Evolutionary conservation across 805 yeast species (phyloP).

Genomic region (Hanseniaspora valbyensis): DNA sequence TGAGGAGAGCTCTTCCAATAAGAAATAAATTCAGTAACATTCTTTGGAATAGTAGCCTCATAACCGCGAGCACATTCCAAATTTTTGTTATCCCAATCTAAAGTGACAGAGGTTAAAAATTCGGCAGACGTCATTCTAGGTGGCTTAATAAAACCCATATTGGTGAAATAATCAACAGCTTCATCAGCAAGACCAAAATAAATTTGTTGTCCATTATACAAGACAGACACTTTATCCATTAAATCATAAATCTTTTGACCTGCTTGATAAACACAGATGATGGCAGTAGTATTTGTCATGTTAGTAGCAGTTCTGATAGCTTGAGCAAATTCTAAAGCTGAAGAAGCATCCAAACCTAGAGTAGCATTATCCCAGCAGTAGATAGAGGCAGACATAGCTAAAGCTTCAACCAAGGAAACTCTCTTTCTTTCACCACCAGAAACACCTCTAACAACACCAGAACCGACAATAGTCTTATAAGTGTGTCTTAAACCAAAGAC

Average conservation of each 20-base stretch:
- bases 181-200: constrained; percentile 44
- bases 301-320: constrained; percentile 51
- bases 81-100: constrained; percentile 52
- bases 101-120: constrained; percentile 54
- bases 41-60: constrained; percentile 42
- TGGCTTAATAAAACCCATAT: constrained; percentile 54
- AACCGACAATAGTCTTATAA: constrained; percentile 53
- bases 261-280: constrained; percentile 59
- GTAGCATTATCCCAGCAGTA: constrained; percentile 63
- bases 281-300: constrained; percentile 42
- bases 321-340: constrained; percentile 54
- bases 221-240: constrained; percentile 50
- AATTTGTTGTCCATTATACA: constrained; percentile 52
- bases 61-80: constrained; percentile 36
- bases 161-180: constrained; percentile 46
- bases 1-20: constrained; percentile 51
- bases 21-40: constrained; percentile 48
- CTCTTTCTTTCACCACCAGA: constrained; percentile 68
- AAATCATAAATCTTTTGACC: constrained; percentile 51
- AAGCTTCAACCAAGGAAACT: constrained; percentile 58
- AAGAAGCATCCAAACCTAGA: constrained; percentile 62
- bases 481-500: constrained; percentile 51
- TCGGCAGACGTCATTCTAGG: constrained; percentile 60
- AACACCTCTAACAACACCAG: constrained; percentile 59
- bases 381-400: constrained; percentile 41